Base-by-base conservation (phyloP, 306 rosid species). In the Lathyrus sativus region DNA sequence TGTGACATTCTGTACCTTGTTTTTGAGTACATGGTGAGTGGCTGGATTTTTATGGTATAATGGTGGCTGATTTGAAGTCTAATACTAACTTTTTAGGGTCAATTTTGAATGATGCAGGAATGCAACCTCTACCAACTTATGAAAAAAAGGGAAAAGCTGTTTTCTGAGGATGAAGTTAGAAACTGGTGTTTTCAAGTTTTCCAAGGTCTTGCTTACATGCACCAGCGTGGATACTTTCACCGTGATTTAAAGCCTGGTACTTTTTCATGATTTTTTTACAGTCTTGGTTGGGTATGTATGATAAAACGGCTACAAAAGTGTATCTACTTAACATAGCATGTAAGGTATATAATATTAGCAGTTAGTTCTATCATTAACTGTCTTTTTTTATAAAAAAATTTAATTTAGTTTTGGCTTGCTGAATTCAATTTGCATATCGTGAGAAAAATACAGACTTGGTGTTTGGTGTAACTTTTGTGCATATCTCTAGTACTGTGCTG, bases 211-310 rank as follows among this genome's bases (percentile, higher is more conserved):
- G 87, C 99, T n/a, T 90, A 88, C 82, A 93, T 93, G 95, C 99
- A 93, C 71, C 97, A 88, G 81, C 89, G 88, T 67, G 99, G 99
- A 76, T 93, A 93, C 79, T 93, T 93, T 74, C 99, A 93, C 70
- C 99, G 99, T 37, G 99, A 93, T 72, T 86, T 93, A 64, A 93
- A 93, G 81, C 99, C 99, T 79, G 99, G 99, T 93, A 90, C 41
- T 59, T 37, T 8, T 7, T 62, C 18, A 42, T 67, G 2, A 33
- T 48, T 64, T 53, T 60, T 51, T 31, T 46, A 17, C 12, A 10
- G 48, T 43, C 61, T 61, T 74, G 11, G 62, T 77, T 62, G 78
- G 48, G 51, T 29, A 41, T 59, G 39, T 35, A 55, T 72, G 56
- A 66, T 18, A 26, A n/a, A 72, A 50, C 33, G 28, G 37, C 19